phyloP scores from a whole-genome alignment of 495 filamentous ascomycete species.

The Penicillium salamii region DNA sequence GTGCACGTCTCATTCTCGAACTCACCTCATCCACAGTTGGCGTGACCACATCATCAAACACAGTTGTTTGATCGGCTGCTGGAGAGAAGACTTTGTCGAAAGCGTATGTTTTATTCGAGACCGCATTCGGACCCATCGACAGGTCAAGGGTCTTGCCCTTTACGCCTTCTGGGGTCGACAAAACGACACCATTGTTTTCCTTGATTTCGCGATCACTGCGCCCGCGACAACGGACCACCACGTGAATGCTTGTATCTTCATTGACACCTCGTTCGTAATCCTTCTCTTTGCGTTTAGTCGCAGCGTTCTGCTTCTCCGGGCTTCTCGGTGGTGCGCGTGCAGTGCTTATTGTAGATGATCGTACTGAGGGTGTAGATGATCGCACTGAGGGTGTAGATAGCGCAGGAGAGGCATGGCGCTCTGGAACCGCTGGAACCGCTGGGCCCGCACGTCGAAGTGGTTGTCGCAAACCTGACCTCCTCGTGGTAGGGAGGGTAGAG shows the following conservation, averaged over 20 bases:
- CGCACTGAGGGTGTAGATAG: conserved; percentile 60
- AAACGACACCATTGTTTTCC: conserved; percentile 90
- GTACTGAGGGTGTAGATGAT: conserved; percentile 56
- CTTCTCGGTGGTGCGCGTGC: conserved; percentile 40
- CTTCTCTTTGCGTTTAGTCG: conserved; percentile 75
- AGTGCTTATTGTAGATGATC: conserved; percentile 45
- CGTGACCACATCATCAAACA: conserved; percentile 91
- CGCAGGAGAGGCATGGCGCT: conserved; percentile 60
- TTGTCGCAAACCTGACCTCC: conserved; percentile 55
- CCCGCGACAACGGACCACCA: conserved; percentile 91
- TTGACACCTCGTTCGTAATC: conserved; percentile 71
- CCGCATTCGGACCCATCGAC: conserved; percentile 85
- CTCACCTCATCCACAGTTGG: conserved; percentile 89
- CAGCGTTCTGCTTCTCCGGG: conserved; percentile 37
- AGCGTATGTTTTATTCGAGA: conserved; percentile 94
- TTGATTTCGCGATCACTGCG: conserved; percentile 87
- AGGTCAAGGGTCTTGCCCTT: conserved; percentile 80
- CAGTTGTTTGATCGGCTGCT: conserved; percentile 86
- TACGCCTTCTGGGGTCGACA: conserved; percentile 74
- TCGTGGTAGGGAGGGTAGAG: conserved; percentile 46
- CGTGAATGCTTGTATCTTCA: conserved; percentile 93
- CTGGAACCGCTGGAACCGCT: conserved; percentile 26
- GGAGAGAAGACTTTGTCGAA: conserved; percentile 98
- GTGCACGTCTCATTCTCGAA: neutral
- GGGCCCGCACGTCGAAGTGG: conserved; percentile 41